Base-by-base conservation (phyloP, 805 yeast species). In the Yarrowia sp. region DNA sequence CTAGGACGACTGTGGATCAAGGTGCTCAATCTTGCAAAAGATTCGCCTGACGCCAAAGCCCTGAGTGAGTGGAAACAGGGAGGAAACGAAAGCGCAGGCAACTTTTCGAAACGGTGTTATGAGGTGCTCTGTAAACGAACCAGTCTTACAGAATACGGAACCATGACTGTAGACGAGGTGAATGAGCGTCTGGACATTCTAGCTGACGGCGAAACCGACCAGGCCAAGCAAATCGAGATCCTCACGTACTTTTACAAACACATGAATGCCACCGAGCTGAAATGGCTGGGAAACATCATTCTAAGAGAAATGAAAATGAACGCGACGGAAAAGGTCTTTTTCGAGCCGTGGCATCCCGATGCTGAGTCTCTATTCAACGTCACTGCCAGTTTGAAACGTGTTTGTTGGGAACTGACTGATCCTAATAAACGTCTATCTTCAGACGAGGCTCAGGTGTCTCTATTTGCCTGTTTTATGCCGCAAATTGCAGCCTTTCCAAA, bases 341-440 rank as follows among this genome's bases (percentile, higher is more conserved):
- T 91, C 56, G 70, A 74, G 5, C 69, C 76, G 30, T 92, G 92
- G 90, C 96, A 91, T 73, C 91, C 92, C 0, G 92, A 90, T 73
- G 93, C 96, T 0, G 77, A 80, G 10, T 81, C 80, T 3, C 81
- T 89, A 28, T 84, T 80, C 67, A 83, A 85, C 66, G 85, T 89
- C 7, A 88, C 91, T 3, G 84, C 85, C 63, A 84, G 85, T 70
- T 73, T 92, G 54, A 80, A 83, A 67, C 76, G 81, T 10, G 86
- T 89, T 0, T 85, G 91, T 67, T 78, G 80, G 72, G 83, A 79
- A 62, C 76, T 91, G 8, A 72, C 77, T 63, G 87, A 88, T 69
- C 85, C 85, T 0, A 67, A 69, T 0, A 67, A 70, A 16, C 73
- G 86, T 46, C 74, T 89, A 11, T 71, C 80, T 0, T 73, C 76